Evolutionary conservation across 2,329 filamentous ascomycete species (phyloP), one percentile per base, ranked within the genome.

Genomic region (Chaetomiaceae sp.): DNA sequence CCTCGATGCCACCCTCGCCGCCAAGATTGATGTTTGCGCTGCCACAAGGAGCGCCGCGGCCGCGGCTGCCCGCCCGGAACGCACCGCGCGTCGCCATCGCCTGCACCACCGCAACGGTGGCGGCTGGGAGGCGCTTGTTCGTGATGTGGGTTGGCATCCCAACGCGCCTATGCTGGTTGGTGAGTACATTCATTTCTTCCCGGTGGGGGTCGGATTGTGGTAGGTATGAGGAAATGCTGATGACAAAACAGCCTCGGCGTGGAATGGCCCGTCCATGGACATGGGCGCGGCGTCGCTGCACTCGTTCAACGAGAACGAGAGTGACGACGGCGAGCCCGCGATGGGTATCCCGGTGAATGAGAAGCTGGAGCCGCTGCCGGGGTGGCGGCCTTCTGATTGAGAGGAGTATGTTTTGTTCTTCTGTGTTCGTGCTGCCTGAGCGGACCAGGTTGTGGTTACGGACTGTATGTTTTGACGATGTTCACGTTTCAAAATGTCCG

Each of bases 101-200:
- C 69, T 74, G 7, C 83, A 81, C 57, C 73, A 78, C 35, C 71
- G 78, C n/a, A 75, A 78, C 24, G 66, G 73, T 22, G 68, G 71
- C 0, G 68, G 70, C 9, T 91, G 86, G 85, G 77, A 77, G 52
- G 88, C 88, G 0, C 87, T 87, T 55, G 87, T 95, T 17, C 75
- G 90, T 27, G 90, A 96, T 70, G 88, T 86, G 18, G 88, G 84
- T 60, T 95, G 90, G 90, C 89, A 95, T 68, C 90, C 90, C 0
- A 84, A 76, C 54, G 87, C 85, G 2, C 88, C 89, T 1, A 73
- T 95, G 33, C 73, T 96, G 53, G 89, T 75, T 58, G 75, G 76
- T 78, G 62, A 67, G 73, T 70, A 29, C 45, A n/a, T n/a, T n/a
- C n/a, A n/a, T n/a, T n/a, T n/a, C n/a, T n/a, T n/a, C n/a, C n/a